Evolutionary conservation across 1,139 yeast species (phyloP), one percentile per base, ranked within the genome.

Genomic region (Kodamaea derodonti): DNA sequence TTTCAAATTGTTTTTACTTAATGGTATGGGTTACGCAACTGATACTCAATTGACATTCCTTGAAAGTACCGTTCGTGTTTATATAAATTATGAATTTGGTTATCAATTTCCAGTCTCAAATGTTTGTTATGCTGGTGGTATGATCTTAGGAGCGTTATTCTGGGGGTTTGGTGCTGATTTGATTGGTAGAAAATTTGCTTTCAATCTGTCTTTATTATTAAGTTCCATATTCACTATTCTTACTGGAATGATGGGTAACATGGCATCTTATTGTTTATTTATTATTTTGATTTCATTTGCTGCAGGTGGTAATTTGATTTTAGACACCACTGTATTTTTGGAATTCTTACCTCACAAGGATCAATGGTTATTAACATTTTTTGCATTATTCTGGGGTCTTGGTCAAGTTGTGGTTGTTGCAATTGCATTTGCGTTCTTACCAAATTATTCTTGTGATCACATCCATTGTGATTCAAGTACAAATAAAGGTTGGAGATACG

Each of bases 1-100:
- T 39, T 50, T 58, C 24, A 63, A 65, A 39, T 50, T 69, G 11
- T 51, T 51, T 27, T 64, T 62, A 44, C 49, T 75, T 23, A 73
- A 72, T 40, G 84, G 84, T 14, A 69, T 77, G 69, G 85, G 85
- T 14, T 78, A 78, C 47, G 73, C 80, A 5, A 78, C 75, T 18
- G 84, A 78, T 49, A 75, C 82, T 14, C 77, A 76, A 49, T 58
- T 78, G 43, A 69, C 67, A 27, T 60, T 64, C 49, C 47, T 62
- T 29, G 72, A 66, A 43, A 51, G 65, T 34, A 49, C 54, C 26
- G 71, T 64, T 4, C 52, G 69, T 39, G 51, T 58, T 3, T 61
- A 57, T 46, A 58, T 62, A 45, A 72, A 65, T 47, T 65, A 57
- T 48, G 78, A 65, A 46, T 65, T 64, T 46, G 61, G 61, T 14